A percentile compares a stretch with the other conserved stretches of the same genome.
These are phyloP conservation scores for Isochrysis galbana DNA, from an alignment of 78 protist species.

Conservation along the genomic window DNA sequence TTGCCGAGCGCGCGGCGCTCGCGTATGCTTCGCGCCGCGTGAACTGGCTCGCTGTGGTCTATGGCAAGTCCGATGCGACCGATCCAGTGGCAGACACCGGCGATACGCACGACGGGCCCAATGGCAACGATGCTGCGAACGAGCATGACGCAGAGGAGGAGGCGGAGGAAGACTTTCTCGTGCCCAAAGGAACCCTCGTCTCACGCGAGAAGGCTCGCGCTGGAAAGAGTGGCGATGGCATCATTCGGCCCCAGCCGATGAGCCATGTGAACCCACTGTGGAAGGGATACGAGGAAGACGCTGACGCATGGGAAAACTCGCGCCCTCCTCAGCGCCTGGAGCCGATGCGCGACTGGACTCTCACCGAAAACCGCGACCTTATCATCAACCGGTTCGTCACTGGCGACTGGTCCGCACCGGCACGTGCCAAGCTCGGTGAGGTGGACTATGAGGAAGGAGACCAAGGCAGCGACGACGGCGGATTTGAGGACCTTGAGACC, in stretches of 20 bases:
- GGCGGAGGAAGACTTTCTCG: neutral
- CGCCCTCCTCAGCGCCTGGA: neutral
- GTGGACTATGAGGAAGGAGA: neutral
- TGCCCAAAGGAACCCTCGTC: neutral
- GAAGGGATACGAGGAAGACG: neutral
- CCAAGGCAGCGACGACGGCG: neutral
- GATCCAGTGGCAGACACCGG: too few species aligned
- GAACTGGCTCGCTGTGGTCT: neutral
- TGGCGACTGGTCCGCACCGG: neutral
- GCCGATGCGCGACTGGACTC: neutral
- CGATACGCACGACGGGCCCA: neutral
- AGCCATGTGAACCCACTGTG: neutral
- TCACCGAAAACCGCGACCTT: neutral
- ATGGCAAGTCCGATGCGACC: neutral
- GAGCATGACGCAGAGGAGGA: neutral
- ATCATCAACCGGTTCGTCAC: neutral
- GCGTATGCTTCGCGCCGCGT: neutral
- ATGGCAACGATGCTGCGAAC: neutral
- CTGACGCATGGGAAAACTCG: neutral
- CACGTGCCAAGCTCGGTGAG: neutral
- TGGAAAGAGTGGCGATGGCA: neutral
- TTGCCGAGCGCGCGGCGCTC: neutral
- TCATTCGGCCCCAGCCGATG: neutral
- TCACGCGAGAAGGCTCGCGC: neutral
- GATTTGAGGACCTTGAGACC: slow-evolving; percentile 78